phyloP scores from a whole-genome alignment of 495 filamentous ascomycete species.

The Hypomontagnella monticulosa region DNA sequence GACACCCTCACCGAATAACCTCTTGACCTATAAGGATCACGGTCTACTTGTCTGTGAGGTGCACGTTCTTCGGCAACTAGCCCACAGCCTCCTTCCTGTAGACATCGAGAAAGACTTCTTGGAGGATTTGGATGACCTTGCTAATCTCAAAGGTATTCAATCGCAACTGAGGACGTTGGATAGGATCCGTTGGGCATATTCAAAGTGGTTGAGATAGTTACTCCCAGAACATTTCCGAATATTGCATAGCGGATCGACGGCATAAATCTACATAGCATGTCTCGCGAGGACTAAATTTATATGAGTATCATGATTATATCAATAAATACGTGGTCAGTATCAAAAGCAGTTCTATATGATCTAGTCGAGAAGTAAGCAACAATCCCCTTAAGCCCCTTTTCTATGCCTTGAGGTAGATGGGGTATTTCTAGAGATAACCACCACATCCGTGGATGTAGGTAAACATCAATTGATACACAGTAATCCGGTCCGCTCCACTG shows the following conservation, averaged over 20 bases:
- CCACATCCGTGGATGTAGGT: too few relatives aligned
- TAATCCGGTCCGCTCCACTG: too few relatives aligned
- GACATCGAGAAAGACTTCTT: conserved; percentile 81
- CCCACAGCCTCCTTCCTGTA: conserved; percentile 69
- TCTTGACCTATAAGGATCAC: conserved; percentile 87
- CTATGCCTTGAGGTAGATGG: too few relatives aligned
- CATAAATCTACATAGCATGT: too few relatives aligned
- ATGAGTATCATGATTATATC: too few relatives aligned
- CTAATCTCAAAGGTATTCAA: conserved; percentile 78
- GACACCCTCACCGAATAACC: conserved; percentile 67
- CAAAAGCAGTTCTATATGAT: too few relatives aligned
- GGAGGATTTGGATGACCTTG: conserved; percentile 84
- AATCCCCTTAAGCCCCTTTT: too few relatives aligned
- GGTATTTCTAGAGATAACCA: too few relatives aligned
- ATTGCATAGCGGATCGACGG: not conserved
- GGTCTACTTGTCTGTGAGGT: conserved; percentile 90
- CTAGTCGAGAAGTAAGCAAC: too few relatives aligned
- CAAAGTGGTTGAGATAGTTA: conserved; percentile 68
- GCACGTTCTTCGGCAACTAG: conserved; percentile 76
- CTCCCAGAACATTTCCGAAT: not conserved
- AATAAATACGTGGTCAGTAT: too few relatives aligned
- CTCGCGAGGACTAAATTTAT: too few relatives aligned
- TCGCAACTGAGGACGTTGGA: conserved; percentile 79
- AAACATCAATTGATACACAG: too few relatives aligned
- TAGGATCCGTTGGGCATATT: conserved; percentile 87